Conservation (phyloP, 106 monocot species). For the Allium cepa region DNA sequence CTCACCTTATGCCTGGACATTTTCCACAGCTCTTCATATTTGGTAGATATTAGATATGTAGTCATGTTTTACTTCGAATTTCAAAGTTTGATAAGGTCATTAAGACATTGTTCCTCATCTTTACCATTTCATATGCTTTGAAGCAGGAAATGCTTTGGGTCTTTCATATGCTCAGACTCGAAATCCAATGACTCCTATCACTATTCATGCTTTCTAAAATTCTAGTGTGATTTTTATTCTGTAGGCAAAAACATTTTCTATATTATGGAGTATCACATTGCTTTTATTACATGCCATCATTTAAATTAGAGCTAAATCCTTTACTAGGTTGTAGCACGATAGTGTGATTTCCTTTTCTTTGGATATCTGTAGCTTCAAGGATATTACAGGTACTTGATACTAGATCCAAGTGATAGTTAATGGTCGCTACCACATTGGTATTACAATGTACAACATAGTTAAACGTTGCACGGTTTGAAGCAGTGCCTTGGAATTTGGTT, state of each 20-base stretch:
- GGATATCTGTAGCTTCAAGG: no score
- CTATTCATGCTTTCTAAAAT: slow-evolving; percentile 88
- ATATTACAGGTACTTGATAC: no score
- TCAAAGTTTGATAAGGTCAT: not conserved
- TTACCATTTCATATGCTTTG: not conserved
- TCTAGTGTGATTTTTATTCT: slow-evolving; percentile 81
- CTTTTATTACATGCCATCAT: no score
- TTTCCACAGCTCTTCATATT: slow-evolving; percentile 89
- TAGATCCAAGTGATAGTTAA: slow-evolving; percentile 10
- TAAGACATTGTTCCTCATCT: not conserved
- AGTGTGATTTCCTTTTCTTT: no score
- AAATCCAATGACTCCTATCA: slow-evolving; percentile 89
- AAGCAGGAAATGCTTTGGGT: slow-evolving; percentile 67
- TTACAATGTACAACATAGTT: no score
- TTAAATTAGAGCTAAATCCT: no score
- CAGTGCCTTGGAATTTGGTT: no score
- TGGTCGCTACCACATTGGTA: slow-evolving; percentile 57
- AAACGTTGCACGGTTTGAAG: no score
- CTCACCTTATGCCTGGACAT: slow-evolving; percentile 89
- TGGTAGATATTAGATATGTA: slow-evolving; percentile 25
- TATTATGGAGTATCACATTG: no score
- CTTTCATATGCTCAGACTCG: slow-evolving; percentile 83
- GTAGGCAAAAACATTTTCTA: slow-evolving; percentile 33
- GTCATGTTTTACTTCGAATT: not conserved
- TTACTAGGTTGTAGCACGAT: no score